A percentile compares a stretch with the other conserved stretches of the same genome.
These are phyloP conservation scores for Leishmania amazonensis DNA, from an alignment of 208 protist species.

Conservation along the genomic window DNA sequence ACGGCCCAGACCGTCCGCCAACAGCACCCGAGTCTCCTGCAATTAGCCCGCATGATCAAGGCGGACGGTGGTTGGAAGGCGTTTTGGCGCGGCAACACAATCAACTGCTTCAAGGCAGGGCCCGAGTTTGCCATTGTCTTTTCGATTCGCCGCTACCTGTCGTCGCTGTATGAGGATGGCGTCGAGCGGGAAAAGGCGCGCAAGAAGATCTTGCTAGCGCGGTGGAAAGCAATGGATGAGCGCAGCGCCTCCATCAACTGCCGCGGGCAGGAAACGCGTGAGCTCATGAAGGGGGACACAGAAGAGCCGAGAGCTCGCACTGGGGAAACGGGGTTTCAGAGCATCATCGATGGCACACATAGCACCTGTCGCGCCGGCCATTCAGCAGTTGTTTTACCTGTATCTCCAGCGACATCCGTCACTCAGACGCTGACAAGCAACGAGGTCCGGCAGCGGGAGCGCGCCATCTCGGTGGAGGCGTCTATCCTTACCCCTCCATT, in stretches of 20 bases:
- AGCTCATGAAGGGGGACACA: constrained; percentile 32
- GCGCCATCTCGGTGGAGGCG: constrained; percentile 39
- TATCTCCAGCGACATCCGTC: not conserved
- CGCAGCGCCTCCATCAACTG: constrained; percentile 27
- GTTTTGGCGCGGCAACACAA: constrained; percentile 90
- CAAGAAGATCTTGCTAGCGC: constrained; percentile 19
- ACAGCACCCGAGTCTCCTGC: constrained; percentile 55
- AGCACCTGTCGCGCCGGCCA: not conserved
- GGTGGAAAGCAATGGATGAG: constrained; percentile 32
- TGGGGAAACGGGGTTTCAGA: not conserved
- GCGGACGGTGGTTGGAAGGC: constrained; percentile 73
- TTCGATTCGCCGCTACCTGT: constrained; percentile 78
- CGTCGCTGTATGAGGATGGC: constrained; percentile 82
- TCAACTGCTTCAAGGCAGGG: constrained; percentile 92
- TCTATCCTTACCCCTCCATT: constrained; percentile 72
- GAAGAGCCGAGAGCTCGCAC: not conserved
- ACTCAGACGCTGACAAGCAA: not conserved
- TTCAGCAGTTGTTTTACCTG: not conserved
- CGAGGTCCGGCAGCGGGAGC: constrained; percentile 25
- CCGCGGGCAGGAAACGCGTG: constrained; percentile 39
- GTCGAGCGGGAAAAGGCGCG: constrained; percentile 60
- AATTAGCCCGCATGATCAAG: constrained; percentile 79
- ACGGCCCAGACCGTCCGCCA: not conserved
- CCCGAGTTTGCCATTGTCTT: constrained; percentile 93
- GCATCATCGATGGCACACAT: not conserved